Conservation (phyloP, 2,329 filamentous ascomycete genomes). For the Scedosporium minutisporum region DNA sequence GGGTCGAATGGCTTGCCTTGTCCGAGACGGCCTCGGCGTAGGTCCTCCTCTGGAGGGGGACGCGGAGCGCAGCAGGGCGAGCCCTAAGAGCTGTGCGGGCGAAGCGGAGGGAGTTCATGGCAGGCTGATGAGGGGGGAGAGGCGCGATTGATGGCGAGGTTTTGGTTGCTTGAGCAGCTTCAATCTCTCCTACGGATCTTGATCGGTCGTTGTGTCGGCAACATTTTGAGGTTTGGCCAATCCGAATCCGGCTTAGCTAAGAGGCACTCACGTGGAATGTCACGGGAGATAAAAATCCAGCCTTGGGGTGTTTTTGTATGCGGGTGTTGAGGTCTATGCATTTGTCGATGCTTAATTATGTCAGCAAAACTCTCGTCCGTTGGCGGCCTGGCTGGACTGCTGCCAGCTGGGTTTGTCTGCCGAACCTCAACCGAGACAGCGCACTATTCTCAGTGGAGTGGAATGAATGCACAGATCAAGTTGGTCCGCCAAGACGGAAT, state of each 20-base stretch:
- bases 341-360: background rate
- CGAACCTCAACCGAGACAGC: too few relatives aligned
- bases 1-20: conserved; percentile 46
- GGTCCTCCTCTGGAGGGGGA: conserved; percentile 72
- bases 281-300: background rate
- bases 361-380: too few relatives aligned
- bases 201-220: conserved; percentile 8
- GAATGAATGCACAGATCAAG: background rate
- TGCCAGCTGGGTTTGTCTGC: too few relatives aligned
- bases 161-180: conserved; percentile 1
- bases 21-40: conserved; percentile 83
- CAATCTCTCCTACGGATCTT: background rate
- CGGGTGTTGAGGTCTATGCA: background rate
- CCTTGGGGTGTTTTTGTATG: background rate
- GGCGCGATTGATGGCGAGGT: background rate
- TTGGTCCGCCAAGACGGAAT: background rate
- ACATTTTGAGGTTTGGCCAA: conserved; percentile 4
- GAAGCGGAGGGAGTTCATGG: conserved; percentile 92
- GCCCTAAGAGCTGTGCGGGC: conserved; percentile 82
- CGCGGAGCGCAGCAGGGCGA: conserved; percentile 66
- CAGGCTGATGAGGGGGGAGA: conserved; percentile 23
- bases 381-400: too few relatives aligned
- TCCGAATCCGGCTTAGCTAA: conserved; percentile 5
- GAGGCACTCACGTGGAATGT: background rate
- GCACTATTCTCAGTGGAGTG: background rate